Percentiles rank a stretch among this genome's conserved stretches.
These are phyloP conservation scores for Ascochyta lentis DNA, from an alignment of 2,329 filamentous ascomycete genomes.

Conservation along the genomic window DNA sequence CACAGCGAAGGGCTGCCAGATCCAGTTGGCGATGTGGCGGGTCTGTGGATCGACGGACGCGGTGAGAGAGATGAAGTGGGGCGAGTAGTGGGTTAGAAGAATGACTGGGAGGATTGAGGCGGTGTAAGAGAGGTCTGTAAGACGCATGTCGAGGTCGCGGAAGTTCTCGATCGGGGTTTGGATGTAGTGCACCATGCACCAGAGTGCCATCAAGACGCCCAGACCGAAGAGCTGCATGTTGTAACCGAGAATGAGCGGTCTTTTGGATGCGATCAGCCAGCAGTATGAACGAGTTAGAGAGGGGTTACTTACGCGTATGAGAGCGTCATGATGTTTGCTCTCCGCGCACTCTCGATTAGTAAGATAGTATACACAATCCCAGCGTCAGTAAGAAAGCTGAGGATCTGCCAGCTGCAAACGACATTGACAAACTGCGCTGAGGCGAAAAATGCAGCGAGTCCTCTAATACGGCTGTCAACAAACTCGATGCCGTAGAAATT, in stretches of 20 bases:
- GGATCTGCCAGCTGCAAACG: constrained; percentile 18
- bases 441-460: constrained; percentile 17
- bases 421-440: constrained; percentile 22
- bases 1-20: constrained; percentile 24
- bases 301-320: constrained; percentile 10
- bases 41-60: constrained; percentile 15
- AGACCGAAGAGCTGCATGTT: constrained; percentile 20
- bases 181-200: constrained; percentile 21
- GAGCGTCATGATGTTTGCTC: constrained; percentile 18
- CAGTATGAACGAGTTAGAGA: neutral
- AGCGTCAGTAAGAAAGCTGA: constrained; percentile 21
- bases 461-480: constrained; percentile 18
- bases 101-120: constrained; percentile 21
- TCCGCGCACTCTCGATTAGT: constrained; percentile 21
- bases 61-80: constrained; percentile 3
- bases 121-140: constrained; percentile 22
- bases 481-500: constrained; percentile 21
- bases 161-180: constrained; percentile 24
- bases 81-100: constrained; percentile 16
- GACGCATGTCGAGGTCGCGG: constrained; percentile 20
- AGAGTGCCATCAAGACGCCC: constrained; percentile 18
- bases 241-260: constrained; percentile 21
- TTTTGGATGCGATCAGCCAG: neutral
- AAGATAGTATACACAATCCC: constrained; percentile 19
- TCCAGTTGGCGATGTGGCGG: constrained; percentile 18